Percentiles rank a stretch among this genome's conserved stretches.
Evolutionary conservation across 768 basidiomycete species (phyloP).

Genomic region (Mycena vitilis): DNA sequence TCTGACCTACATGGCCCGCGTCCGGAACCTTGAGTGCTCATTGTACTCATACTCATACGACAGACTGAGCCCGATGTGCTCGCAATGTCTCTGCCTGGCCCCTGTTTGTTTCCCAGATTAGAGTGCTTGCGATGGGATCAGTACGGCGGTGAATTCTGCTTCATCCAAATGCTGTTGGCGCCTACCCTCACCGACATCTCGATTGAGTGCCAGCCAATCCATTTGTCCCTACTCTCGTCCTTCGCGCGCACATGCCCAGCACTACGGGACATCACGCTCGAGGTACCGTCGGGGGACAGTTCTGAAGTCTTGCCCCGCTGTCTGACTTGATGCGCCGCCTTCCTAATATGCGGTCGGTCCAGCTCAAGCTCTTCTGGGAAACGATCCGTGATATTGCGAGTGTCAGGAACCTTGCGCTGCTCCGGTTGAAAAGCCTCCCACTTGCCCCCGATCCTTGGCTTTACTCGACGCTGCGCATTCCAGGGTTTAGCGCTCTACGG

Average conservation of each 20-base stretch:
- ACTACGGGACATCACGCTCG: background rate
- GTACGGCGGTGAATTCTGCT: background rate
- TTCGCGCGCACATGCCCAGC: background rate
- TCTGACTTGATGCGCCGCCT: background rate
- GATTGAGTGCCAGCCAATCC: background rate
- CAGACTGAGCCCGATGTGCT: background rate
- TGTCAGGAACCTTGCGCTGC: too few relatives aligned
- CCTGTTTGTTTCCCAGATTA: background rate
- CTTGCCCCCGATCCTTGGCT: too few relatives aligned
- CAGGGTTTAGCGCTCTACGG: background rate
- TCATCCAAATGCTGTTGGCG: background rate
- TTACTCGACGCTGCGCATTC: background rate
- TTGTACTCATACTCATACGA: background rate
- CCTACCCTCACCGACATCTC: background rate
- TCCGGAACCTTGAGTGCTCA: background rate
- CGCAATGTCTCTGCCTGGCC: background rate
- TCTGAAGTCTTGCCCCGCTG: background rate
- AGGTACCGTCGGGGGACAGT: background rate
- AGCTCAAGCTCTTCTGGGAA: too few relatives aligned
- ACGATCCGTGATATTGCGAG: too few relatives aligned
- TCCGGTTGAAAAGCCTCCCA: too few relatives aligned
- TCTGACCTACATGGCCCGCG: background rate
- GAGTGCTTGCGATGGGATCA: background rate
- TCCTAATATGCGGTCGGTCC: background rate
- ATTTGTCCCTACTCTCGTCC: background rate